A percentile compares a stretch with the other conserved stretches of the same genome.
phyloP scores from a whole-genome alignment of 306 rosid genomes.

The Dryas alaskensis region DNA sequence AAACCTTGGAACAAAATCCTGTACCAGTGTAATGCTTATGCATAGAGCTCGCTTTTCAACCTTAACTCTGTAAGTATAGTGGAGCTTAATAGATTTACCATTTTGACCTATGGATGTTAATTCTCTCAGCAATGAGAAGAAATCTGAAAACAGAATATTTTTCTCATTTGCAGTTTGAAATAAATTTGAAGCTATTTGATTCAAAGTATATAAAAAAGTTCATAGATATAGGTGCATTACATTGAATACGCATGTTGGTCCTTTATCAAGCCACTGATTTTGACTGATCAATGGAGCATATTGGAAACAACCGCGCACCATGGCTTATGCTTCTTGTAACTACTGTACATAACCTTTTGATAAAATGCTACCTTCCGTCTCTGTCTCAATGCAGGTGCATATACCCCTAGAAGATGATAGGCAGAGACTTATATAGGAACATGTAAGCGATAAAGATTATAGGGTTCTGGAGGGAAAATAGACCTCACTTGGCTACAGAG shows the following conservation, averaged over 20 bases:
- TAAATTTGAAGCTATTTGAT: not conserved
- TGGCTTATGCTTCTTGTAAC: not conserved
- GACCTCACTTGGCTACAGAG: not conserved
- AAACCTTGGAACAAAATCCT: slow-evolving; percentile 57
- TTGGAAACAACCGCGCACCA: too few relatives aligned
- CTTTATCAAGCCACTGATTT: not conserved
- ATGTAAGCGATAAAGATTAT: not conserved
- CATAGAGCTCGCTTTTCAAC: slow-evolving; percentile 17
- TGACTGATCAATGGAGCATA: not conserved
- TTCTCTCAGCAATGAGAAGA: not conserved
- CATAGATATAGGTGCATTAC: not conserved
- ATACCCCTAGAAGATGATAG: not conserved
- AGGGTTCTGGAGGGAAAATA: not conserved
- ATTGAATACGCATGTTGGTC: not conserved
- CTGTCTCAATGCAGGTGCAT: slow-evolving; percentile 1
- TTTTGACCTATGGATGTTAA: not conserved
- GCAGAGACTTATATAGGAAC: slow-evolving; percentile 13
- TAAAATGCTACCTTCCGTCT: not conserved
- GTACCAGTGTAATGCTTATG: slow-evolving; percentile 43
- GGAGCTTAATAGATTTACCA: not conserved
- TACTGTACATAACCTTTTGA: not conserved
- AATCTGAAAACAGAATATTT: not conserved
- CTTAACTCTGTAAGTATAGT: not conserved
- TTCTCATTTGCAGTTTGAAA: not conserved
- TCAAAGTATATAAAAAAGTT: too few relatives aligned